Percentiles rank a stretch among this genome's conserved stretches.
phyloP scores from a whole-genome alignment of 768 basidiomycete species.

The Chlorophyllum brunneum region DNA sequence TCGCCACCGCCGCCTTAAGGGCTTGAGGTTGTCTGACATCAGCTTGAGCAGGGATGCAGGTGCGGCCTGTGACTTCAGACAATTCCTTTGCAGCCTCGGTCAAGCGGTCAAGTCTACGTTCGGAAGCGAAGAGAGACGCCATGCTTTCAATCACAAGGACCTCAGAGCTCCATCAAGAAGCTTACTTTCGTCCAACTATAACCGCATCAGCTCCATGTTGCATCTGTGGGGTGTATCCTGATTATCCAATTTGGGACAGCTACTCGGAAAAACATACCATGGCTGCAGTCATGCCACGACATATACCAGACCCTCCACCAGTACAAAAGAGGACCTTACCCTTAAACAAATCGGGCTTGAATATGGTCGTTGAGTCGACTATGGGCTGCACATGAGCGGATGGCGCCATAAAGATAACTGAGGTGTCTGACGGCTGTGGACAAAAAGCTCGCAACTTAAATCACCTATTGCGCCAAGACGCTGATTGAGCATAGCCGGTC shows the following conservation, averaged over 20 bases:
- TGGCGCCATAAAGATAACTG: slow-evolving; percentile 33
- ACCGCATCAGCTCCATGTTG: slow-evolving; percentile 74
- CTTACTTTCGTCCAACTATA: slow-evolving; percentile 88
- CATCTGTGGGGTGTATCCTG: slow-evolving; percentile 48
- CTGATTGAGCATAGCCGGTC: too few species aligned
- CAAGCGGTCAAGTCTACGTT: slow-evolving; percentile 64
- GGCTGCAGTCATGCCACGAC: slow-evolving; percentile 81
- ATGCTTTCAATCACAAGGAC: neutral
- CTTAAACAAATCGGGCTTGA: slow-evolving; percentile 79
- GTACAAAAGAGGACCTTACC: slow-evolving; percentile 91
- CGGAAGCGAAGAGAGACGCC: slow-evolving; percentile 1
- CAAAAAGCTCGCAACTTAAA: neutral
- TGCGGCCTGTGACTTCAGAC: slow-evolving; percentile 59
- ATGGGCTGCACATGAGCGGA: slow-evolving; percentile 39
- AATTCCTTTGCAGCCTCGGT: slow-evolving; percentile 68
- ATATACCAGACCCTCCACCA: slow-evolving; percentile 91
- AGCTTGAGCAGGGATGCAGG: slow-evolving; percentile 68
- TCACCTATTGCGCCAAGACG: too few species aligned
- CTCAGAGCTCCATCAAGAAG: slow-evolving; percentile 9
- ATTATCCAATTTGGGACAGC: slow-evolving; percentile 11
- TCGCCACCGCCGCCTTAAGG: slow-evolving; percentile 70
- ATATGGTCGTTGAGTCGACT: slow-evolving; percentile 55
- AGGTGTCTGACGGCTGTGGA: neutral
- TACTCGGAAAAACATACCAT: slow-evolving; percentile 47
- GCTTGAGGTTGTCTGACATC: slow-evolving; percentile 81